A percentile compares a stretch with the other conserved stretches of the same genome.
Evolutionary conservation across 176 grass and related monocot genomes (phyloP).

Genomic region (Triticum monococcum): DNA sequence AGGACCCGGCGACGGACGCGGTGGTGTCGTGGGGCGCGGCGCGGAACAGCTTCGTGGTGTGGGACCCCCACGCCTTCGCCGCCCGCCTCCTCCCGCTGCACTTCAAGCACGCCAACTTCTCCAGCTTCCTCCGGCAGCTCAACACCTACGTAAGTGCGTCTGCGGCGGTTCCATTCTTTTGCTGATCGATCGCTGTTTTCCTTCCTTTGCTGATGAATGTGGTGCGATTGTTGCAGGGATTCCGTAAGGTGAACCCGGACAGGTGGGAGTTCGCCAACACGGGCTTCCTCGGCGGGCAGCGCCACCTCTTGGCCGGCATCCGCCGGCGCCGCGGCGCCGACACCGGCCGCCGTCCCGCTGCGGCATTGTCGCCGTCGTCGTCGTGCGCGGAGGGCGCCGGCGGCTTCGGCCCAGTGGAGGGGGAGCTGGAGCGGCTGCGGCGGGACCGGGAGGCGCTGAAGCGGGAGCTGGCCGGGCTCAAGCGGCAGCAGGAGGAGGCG

Average conservation of each 20-base stretch:
- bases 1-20: conserved; percentile 43
- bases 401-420: background rate
- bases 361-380: background rate
- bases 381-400: background rate
- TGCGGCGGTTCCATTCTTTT: background rate
- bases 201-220: background rate
- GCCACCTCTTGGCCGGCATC: conserved; percentile 62
- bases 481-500: conserved; percentile 44
- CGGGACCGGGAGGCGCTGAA: conserved; percentile 42
- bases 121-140: conserved; percentile 62
- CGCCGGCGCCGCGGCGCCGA: conserved; percentile 33
- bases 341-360: background rate
- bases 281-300: conserved; percentile 56
- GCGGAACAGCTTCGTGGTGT: conserved; percentile 57
- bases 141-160: conserved; percentile 42
- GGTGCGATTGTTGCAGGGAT: conserved; percentile 24
- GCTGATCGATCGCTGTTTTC: background rate
- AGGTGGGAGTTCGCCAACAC: conserved; percentile 72
- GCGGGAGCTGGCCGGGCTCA: conserved; percentile 50
- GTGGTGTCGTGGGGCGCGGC: conserved; percentile 50
- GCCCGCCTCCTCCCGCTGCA: conserved; percentile 43
- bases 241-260: conserved; percentile 60
- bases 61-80: conserved; percentile 47
- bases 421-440: conserved; percentile 47
- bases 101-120: conserved; percentile 60